phyloP scores from a whole-genome alignment of 345 rosid genomes.

The Eucalyptus regnans region DNA sequence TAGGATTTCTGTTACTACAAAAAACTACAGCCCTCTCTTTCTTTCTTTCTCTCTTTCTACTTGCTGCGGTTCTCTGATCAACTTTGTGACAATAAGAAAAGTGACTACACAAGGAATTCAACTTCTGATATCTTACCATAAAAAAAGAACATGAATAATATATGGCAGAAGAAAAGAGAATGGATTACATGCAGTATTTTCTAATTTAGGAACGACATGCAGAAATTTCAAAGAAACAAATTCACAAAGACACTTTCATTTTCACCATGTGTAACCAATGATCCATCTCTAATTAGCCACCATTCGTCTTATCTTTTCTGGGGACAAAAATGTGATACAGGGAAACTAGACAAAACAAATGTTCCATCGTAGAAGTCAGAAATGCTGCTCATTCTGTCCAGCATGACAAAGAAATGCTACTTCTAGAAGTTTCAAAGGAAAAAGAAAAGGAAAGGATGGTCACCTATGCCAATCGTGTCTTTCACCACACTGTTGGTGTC shows the following conservation, averaged over 20 bases:
- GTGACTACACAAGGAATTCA: background rate
- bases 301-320: background rate
- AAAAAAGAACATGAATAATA: background rate
- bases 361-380: background rate
- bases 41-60: too few species aligned
- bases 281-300: background rate
- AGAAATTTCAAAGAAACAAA: background rate
- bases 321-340: background rate
- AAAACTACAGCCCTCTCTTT: too few species aligned
- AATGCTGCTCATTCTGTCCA: background rate
- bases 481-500: slow-evolving; percentile 2
- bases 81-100: background rate
- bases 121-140: background rate
- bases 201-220: background rate
- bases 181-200: background rate
- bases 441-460: background rate
- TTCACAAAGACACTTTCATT: background rate
- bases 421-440: background rate
- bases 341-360: background rate
- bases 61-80: too few species aligned
- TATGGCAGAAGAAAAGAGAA: background rate
- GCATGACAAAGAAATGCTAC: background rate
- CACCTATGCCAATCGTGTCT: slow-evolving; percentile 30
- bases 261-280: background rate
- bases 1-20: too few species aligned